These are phyloP conservation scores for Alternaria sp. DNA, from an alignment of 2,329 filamentous ascomycete species.

Conservation along the genomic window DNA sequence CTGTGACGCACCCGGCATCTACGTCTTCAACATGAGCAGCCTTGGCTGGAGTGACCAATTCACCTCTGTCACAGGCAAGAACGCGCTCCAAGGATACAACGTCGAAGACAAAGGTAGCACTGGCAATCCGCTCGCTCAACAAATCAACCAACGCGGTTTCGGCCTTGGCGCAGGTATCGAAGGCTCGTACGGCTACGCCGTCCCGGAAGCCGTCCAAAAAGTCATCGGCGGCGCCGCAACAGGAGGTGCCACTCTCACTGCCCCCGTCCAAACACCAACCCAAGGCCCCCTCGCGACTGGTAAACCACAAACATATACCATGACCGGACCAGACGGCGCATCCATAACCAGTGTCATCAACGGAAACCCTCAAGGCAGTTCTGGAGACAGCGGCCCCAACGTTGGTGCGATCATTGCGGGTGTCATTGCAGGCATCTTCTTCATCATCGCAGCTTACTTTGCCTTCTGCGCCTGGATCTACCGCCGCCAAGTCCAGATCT, in stretches of 20 bases:
- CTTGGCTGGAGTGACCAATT: conserved; percentile 75
- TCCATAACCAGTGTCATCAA: conserved; percentile 52
- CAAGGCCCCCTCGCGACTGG: conserved; percentile 76
- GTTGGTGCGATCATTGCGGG: conserved; percentile 65
- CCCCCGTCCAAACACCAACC: conserved; percentile 69
- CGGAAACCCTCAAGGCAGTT: conserved; percentile 31
- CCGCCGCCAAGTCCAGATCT: conserved; percentile 72
- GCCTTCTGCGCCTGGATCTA: conserved; percentile 78
- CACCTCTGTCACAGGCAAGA: conserved; percentile 66
- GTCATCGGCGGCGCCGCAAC: conserved; percentile 72
- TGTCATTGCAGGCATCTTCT: conserved; percentile 71
- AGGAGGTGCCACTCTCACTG: conserved; percentile 74
- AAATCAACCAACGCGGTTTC: conserved; percentile 60
- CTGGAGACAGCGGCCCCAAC: conserved; percentile 52
- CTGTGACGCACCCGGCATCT: conserved; percentile 74
- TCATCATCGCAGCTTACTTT: conserved; percentile 69
- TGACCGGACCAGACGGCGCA: conserved; percentile 56
- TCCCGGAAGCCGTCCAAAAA: conserved; percentile 69
- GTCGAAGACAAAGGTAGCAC: conserved; percentile 42
- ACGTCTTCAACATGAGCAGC: conserved; percentile 78
- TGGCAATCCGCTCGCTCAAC: conserved; percentile 60
- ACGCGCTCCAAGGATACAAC: conserved; percentile 54
- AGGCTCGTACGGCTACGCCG: conserved; percentile 70
- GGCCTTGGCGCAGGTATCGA: conserved; percentile 66
- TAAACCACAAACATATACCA: conserved; percentile 72